A percentile compares a stretch with the other conserved stretches of the same genome.
Evolutionary conservation across 176 grass and related monocot genomes (phyloP).

Genomic region (Carex parvula): DNA sequence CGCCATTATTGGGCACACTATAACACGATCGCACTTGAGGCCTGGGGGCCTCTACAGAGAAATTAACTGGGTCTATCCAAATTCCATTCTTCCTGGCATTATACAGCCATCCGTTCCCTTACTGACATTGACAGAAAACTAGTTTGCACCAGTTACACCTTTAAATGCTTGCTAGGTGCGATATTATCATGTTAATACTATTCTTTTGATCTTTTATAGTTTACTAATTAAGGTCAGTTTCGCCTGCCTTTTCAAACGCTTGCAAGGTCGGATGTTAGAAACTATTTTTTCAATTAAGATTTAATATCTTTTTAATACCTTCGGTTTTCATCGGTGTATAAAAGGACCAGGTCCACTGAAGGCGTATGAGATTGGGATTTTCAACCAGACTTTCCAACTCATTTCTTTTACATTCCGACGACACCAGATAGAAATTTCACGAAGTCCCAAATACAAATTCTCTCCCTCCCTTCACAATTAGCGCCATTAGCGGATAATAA

Average conservation of each 20-base stretch:
- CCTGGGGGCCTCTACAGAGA: no score
- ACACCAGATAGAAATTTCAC: not conserved
- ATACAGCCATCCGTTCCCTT: not conserved
- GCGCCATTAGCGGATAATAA: not conserved
- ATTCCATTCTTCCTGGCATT: no score
- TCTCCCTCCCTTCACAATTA: not conserved
- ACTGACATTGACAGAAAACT: not conserved
- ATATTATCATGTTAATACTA: no score
- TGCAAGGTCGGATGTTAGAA: not conserved
- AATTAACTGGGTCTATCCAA: no score
- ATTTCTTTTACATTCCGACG: no score
- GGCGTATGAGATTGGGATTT: not conserved
- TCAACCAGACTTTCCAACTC: not conserved
- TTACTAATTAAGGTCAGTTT: not conserved
- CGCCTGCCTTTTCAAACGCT: not conserved
- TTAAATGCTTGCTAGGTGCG: not conserved
- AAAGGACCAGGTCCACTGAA: conserved; percentile 19
- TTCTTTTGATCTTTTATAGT: no score
- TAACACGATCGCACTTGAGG: not conserved
- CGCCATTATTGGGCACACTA: not conserved
- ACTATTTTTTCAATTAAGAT: no score
- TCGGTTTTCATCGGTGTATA: no score
- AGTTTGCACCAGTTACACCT: not conserved
- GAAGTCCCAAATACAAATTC: not conserved
- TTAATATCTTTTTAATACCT: no score